Percentiles rank a stretch among this genome's conserved stretches.
These are phyloP conservation scores for Salinomyces thailandicus DNA, from an alignment of 2,329 filamentous ascomycete genomes.

Conservation along the genomic window DNA sequence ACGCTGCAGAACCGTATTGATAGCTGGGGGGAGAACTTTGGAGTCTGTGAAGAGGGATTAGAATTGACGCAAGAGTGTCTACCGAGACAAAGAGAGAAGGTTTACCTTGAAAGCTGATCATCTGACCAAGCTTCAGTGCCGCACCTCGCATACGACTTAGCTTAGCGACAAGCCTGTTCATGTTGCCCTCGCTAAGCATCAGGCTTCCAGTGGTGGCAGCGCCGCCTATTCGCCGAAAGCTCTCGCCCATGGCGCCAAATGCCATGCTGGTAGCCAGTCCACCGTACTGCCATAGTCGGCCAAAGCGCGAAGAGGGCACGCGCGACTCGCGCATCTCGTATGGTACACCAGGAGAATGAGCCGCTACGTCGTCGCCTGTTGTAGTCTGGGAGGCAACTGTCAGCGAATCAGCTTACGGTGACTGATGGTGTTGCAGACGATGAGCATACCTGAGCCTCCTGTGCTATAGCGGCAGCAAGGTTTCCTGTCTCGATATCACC, in stretches of 20 bases:
- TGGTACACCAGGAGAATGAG: conserved; percentile 8
- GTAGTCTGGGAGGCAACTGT: conserved; percentile 4
- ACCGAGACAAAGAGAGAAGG: no score
- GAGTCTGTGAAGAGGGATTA: conserved; percentile 55
- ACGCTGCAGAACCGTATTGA: conserved; percentile 81
- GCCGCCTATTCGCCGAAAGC: conserved; percentile 68
- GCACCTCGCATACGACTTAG: conserved; percentile 93
- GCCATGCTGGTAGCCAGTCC: conserved; percentile 92
- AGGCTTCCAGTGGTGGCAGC: conserved; percentile 59
- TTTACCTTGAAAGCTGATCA: conserved; percentile 83
- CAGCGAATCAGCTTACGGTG: conserved; percentile 1
- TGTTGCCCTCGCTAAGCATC: conserved; percentile 78
- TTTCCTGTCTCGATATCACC: conserved; percentile 28
- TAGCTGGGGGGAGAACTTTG: conserved; percentile 80
- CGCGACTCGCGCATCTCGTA: conserved; percentile 79
- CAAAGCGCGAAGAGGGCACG: conserved; percentile 77
- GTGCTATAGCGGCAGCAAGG: conserved; percentile 28
- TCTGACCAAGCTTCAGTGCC: conserved; percentile 92
- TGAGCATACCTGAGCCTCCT: conserved; percentile 21
- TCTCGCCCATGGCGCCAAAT: conserved; percentile 78
- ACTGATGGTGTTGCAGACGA: neutral
- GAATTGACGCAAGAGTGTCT: no score
- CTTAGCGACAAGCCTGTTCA: conserved; percentile 86
- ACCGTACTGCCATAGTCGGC: conserved; percentile 88
- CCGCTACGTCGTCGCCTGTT: neutral